These are phyloP conservation scores for Ophiostoma himal-ulmi DNA, from an alignment of 2,329 filamentous ascomycete species.

Conservation along the genomic window DNA sequence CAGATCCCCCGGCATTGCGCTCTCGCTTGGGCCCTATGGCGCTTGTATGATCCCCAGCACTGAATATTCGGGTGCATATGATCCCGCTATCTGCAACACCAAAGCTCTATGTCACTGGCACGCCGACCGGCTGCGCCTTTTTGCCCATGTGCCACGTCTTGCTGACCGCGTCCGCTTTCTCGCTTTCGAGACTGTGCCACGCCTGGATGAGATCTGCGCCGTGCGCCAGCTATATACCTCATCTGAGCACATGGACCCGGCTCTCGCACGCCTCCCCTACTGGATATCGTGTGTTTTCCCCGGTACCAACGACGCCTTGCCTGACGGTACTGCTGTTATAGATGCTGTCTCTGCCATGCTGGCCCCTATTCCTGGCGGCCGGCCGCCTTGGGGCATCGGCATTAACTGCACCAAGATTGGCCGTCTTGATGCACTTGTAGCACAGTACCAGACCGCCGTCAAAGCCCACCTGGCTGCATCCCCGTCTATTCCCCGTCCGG, in stretches of 20 bases:
- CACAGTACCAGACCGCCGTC: conserved; percentile 2
- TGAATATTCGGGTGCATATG: not conserved
- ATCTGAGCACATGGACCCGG: not conserved
- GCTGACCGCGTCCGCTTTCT: not conserved
- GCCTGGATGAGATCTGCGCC: not conserved
- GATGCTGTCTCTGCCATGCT: not conserved
- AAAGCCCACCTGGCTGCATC: not conserved
- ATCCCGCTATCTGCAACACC: not conserved
- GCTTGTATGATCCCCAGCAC: not conserved
- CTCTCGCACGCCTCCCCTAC: not conserved
- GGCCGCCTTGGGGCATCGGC: not conserved
- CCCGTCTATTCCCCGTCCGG: not conserved
- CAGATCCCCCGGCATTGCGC: not conserved
- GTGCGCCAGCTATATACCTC: not conserved
- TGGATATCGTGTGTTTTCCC: conserved; percentile 7
- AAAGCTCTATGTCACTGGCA: not conserved
- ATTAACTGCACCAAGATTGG: conserved; percentile 5
- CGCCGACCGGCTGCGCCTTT: not conserved
- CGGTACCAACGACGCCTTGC: not conserved
- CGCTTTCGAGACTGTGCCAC: conserved; percentile 1
- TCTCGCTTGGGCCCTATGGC: not conserved
- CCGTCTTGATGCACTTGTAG: not conserved
- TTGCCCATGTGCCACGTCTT: not conserved
- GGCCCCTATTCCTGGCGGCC: not conserved
- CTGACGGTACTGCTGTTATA: not conserved